Conservation (phyloP, 768 basidiomycete species). For the Phanerodontia chrysosporium region DNA sequence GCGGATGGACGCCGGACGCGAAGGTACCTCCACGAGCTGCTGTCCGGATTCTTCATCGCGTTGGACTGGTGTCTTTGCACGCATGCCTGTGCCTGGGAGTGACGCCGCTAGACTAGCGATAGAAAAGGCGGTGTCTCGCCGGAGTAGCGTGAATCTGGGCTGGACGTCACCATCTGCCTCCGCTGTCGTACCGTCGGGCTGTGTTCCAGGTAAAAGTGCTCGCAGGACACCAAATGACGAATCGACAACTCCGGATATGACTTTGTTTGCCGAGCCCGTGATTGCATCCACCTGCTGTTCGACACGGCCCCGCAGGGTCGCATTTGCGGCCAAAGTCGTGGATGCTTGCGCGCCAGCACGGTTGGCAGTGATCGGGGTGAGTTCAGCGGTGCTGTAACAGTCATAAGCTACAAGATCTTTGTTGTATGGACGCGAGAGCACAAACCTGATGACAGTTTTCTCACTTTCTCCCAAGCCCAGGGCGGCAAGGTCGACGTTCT, state of each 20-base stretch:
- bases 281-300: conserved; percentile 78
- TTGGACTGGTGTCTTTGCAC: conserved; percentile 21
- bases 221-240: conserved; percentile 85
- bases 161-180: conserved; percentile 28
- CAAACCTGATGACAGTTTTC: conserved; percentile 53
- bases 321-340: conserved; percentile 41
- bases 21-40: conserved; percentile 52
- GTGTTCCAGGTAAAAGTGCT: conserved; percentile 58
- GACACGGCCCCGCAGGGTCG: conserved; percentile 67
- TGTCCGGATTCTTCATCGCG: conserved; percentile 39
- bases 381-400: conserved; percentile 59
- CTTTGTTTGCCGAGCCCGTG: conserved; percentile 76
- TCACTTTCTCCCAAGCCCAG: conserved; percentile 61
- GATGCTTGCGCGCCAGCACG: conserved; percentile 46
- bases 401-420: neutral
- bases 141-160: conserved; percentile 62
- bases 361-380: conserved; percentile 76
- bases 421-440: neutral
- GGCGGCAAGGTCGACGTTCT: conserved; percentile 84
- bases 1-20: conserved; percentile 47
- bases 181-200: conserved; percentile 22
- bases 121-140: conserved; percentile 77
- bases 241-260: conserved; percentile 82
- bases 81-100: conserved; percentile 50
- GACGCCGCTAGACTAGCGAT: conserved; percentile 72